Evolutionary conservation across 805 yeast genomes (phyloP).

Genomic region (Brettanomyces bruxellensis): DNA sequence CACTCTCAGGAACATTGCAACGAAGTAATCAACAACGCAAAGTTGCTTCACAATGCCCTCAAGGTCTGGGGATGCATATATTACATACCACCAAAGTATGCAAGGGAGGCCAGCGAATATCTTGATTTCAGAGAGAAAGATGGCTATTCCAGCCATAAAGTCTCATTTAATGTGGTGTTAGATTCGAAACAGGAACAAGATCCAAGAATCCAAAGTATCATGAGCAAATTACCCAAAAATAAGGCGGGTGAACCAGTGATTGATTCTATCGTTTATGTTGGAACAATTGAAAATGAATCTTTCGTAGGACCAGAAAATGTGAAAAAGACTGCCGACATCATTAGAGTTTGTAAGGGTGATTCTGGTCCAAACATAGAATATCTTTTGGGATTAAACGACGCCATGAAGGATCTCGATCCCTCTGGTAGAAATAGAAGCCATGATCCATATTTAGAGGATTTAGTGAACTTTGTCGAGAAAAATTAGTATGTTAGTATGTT

Average conservation of each 20-base stretch:
- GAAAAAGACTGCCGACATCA: slow-evolving; percentile 49
- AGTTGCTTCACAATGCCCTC: slow-evolving; percentile 33
- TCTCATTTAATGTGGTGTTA: slow-evolving; percentile 48
- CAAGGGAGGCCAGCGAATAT: slow-evolving; percentile 52
- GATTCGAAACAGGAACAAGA: slow-evolving; percentile 13
- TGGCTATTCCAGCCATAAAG: slow-evolving; percentile 67
- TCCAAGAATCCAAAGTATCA: slow-evolving; percentile 12
- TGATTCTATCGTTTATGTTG: slow-evolving; percentile 67
- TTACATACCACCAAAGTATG: slow-evolving; percentile 60
- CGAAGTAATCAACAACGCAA: slow-evolving; percentile 6
- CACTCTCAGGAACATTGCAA: slow-evolving; percentile 8
- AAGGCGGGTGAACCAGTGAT: slow-evolving; percentile 32
- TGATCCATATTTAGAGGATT: slow-evolving; percentile 34
- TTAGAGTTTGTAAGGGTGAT: slow-evolving; percentile 56
- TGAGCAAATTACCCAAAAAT: slow-evolving; percentile 23
- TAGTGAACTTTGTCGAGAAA: slow-evolving; percentile 11
- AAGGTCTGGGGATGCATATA: slow-evolving; percentile 78
- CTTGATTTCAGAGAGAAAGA: slow-evolving; percentile 81
- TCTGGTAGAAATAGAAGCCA: slow-evolving; percentile 13
- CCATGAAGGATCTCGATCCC: slow-evolving; percentile 35
- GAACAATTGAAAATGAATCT: slow-evolving; percentile 70
- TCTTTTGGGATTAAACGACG: slow-evolving; percentile 41
- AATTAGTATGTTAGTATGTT: not conserved
- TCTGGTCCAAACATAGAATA: slow-evolving; percentile 79
- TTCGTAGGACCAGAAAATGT: slow-evolving; percentile 77